phyloP scores from a whole-genome alignment of 768 basidiomycete genomes.

The Pleurotus platypus region DNA sequence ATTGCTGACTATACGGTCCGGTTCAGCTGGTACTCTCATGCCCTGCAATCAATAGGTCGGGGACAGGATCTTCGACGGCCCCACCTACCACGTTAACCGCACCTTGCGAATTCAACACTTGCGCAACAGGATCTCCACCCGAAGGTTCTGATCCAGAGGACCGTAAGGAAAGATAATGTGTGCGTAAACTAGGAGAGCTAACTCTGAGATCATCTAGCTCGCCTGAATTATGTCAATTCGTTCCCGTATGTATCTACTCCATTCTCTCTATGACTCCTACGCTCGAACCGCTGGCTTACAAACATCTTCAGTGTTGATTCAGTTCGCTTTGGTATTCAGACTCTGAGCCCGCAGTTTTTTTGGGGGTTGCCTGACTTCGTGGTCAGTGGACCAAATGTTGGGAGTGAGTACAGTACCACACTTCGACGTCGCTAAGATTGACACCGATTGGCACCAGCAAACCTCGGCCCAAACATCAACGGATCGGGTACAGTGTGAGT shows the following conservation, averaged over 20 bases:
- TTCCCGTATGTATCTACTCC: conserved; percentile 23
- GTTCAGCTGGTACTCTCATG: conserved; percentile 29
- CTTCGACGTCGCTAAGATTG: neutral
- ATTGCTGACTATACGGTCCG: neutral
- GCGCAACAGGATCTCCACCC: conserved; percentile 28
- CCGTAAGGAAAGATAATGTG: neutral
- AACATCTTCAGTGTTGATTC: conserved; percentile 19
- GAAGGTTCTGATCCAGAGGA: conserved; percentile 30
- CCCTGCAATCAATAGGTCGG: conserved; percentile 31
- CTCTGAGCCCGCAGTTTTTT: conserved; percentile 23
- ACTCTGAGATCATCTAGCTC: conserved; percentile 10
- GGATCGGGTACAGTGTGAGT: conserved; percentile 23
- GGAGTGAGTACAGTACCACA: conserved; percentile 7
- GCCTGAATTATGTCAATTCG: conserved; percentile 31
- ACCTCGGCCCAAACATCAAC: conserved; percentile 17
- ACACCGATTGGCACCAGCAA: conserved; percentile 9
- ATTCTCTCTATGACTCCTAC: too few relatives aligned
- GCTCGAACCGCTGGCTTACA: neutral
- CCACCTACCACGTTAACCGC: conserved; percentile 20
- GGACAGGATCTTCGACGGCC: conserved; percentile 26
- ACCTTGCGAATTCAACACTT: conserved; percentile 35
- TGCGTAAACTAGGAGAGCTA: too few relatives aligned
- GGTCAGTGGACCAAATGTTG: conserved; percentile 26
- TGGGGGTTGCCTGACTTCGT: conserved; percentile 23
- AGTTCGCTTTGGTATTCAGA: conserved; percentile 26